Base-by-base conservation (phyloP, 768 basidiomycete species). In the Boletus rufocinnamomeus region DNA sequence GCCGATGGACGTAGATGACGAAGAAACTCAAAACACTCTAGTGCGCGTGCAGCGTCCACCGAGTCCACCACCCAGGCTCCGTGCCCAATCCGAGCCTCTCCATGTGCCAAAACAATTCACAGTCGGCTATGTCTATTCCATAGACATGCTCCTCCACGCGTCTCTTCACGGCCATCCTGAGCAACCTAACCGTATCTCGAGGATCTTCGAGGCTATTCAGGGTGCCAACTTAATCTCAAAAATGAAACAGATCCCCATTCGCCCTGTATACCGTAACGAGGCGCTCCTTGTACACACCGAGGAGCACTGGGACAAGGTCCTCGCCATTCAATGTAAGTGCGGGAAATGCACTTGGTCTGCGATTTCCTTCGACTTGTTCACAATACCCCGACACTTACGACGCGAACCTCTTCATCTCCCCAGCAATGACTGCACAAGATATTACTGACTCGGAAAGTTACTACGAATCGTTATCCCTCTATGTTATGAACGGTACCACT, bases 391-490 rank as follows among this genome's bases (percentile, higher is more conserved):
- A 54, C 40, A 35, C 63, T 72, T 47, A 69, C 54, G 47, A 61
- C 40, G 40, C 53, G 59, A 57, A 59, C 53, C 52, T 25, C 56
- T 57, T 47, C 58, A 49, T 45, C 47, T 43, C 57, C 61, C 54
- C 69, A 93, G 94, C 82, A 54, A 84, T 95, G 82, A 82, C 82
- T 14, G 78, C 83, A 40, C 87, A 94, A 69, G 83, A 91, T 56
- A 87, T 93, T 49, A 77, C 80, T 40, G 85, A 89, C 65, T 88
- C 91, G 2, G 85, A 86, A 61, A 79, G 80, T 11, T 95, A 90
- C 72, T 99, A 98, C 74, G 92, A 95, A 52, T 86, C 88, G 23
- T 79, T 96, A 25, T 98, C 95, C 37, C 85, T 99, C 32, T 99
- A 98, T 75, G 89, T 98, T 47, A 89, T 89, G 77, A 81, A 83